Percentiles rank a stretch among this genome's conserved stretches.
phyloP scores from a whole-genome alignment of 202 grass and related monocot species.

The Setaria viridis region DNA sequence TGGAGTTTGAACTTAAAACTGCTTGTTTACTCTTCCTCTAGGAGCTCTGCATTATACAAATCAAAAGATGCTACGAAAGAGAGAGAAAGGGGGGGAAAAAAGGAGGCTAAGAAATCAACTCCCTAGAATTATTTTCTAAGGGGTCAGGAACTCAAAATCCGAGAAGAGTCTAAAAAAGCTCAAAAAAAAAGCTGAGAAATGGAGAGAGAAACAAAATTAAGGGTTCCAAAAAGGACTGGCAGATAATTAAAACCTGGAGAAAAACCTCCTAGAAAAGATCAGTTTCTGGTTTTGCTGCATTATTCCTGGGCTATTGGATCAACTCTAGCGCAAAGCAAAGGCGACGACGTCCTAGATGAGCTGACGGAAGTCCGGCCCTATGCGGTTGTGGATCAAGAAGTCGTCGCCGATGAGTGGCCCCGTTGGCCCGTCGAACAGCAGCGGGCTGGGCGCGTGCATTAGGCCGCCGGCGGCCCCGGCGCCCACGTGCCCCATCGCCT shows the following conservation, averaged over 20 bases:
- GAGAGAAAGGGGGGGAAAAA: background rate
- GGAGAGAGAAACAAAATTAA: constrained; percentile 46
- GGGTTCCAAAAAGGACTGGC: constrained; percentile 23
- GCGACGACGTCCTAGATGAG: constrained; percentile 60
- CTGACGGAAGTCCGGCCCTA: constrained; percentile 78
- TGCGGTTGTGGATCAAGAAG: constrained; percentile 80
- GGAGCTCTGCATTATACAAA: constrained; percentile 51
- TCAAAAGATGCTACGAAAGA: constrained; percentile 5
- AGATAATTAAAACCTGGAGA: constrained; percentile 46
- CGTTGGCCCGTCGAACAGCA: constrained; percentile 54
- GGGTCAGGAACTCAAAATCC: constrained; percentile 50
- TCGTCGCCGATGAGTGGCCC: constrained; percentile 51
- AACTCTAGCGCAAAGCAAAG: constrained; percentile 23
- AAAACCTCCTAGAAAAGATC: constrained; percentile 39
- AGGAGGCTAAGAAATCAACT: constrained; percentile 38
- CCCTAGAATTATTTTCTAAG: constrained; percentile 72
- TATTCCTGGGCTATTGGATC: constrained; percentile 58
- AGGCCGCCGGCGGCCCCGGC: background rate
- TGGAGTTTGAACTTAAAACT: constrained; percentile 37
- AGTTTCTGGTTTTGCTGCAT: constrained; percentile 49
- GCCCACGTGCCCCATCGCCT: constrained; percentile 10
- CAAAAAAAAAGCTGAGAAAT: constrained; percentile 37
- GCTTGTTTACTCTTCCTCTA: constrained; percentile 45
- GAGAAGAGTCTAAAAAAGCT: constrained; percentile 27
- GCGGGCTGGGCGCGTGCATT: constrained; percentile 45